phyloP scores from a whole-genome alignment of 2,329 filamentous ascomycete genomes.

The Aspergillus ibericus region DNA sequence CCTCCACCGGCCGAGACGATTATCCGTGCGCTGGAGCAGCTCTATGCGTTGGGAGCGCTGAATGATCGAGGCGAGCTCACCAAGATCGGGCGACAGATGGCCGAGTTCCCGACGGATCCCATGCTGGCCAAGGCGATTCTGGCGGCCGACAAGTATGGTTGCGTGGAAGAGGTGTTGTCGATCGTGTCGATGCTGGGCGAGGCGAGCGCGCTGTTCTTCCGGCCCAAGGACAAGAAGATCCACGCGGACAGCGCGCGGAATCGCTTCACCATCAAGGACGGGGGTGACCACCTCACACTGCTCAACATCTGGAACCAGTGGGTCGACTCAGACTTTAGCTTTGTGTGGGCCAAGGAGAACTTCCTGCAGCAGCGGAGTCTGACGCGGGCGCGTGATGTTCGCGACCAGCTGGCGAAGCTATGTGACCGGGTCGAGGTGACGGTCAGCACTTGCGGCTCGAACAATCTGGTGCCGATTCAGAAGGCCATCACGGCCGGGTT shows the following conservation, averaged over 20 bases:
- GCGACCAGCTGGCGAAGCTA: conserved; percentile 86
- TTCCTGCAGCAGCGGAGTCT: conserved; percentile 91
- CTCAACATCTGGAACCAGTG: conserved; percentile 96
- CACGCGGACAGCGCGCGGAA: conserved; percentile 88
- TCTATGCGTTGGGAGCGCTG: conserved; percentile 86
- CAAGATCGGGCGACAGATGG: conserved; percentile 89
- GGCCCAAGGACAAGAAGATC: conserved; percentile 95
- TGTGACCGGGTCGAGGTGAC: conserved; percentile 90
- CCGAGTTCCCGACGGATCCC: conserved; percentile 88
- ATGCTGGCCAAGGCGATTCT: conserved; percentile 89
- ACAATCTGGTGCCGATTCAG: conserved; percentile 75
- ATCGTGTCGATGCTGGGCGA: conserved; percentile 95
- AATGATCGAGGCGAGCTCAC: conserved; percentile 88
- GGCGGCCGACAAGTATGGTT: conserved; percentile 85
- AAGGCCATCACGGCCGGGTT: conserved; percentile 89
- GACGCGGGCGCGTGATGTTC: conserved; percentile 82
- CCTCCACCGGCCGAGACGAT: conserved; percentile 86
- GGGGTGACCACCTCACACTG: conserved; percentile 83
- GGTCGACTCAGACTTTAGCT: conserved; percentile 86
- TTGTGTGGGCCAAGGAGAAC: conserved; percentile 87
- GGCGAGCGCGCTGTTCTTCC: conserved; percentile 84
- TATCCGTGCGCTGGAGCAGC: conserved; percentile 82
- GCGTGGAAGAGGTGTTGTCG: conserved; percentile 86
- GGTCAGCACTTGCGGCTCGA: conserved; percentile 64
- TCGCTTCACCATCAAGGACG: conserved; percentile 85